Evolutionary conservation across 176 grass and related monocot species (phyloP).

Genomic region (Thalia dealbata): DNA sequence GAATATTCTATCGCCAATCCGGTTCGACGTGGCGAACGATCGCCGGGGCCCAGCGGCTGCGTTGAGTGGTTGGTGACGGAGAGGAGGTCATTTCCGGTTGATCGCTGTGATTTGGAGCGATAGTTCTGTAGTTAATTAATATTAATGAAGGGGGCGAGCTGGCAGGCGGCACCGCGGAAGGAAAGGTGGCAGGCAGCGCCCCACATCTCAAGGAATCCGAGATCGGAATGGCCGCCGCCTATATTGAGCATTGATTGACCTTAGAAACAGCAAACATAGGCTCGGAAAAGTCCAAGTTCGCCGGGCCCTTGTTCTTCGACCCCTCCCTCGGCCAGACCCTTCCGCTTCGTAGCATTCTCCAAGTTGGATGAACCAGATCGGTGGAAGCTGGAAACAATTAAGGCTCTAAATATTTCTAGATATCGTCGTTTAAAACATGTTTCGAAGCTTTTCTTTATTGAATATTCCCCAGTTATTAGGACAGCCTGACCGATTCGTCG

Average conservation of each 20-base stretch:
- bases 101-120: background rate
- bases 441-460: background rate
- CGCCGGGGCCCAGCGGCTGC: background rate
- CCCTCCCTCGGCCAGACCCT: background rate
- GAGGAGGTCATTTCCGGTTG: background rate
- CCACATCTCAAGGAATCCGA: background rate
- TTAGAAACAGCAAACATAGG: background rate
- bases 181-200: background rate
- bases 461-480: background rate
- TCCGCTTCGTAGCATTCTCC: background rate
- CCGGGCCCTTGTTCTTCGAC: background rate
- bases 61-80: background rate
- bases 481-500: too few relatives aligned
- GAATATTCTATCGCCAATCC: background rate
- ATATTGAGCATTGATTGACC: background rate
- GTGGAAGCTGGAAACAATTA: background rate
- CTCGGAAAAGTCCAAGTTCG: background rate
- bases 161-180: background rate
- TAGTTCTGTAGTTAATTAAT: background rate
- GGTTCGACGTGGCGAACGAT: background rate
- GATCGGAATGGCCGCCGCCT: background rate
- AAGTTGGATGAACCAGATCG: background rate
- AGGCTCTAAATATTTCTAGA: background rate
- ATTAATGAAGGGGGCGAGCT: background rate
- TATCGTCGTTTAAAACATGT: background rate